These are phyloP conservation scores for Peltaster fructicola DNA, from an alignment of 2,329 filamentous ascomycete genomes.

Conservation along the genomic window DNA sequence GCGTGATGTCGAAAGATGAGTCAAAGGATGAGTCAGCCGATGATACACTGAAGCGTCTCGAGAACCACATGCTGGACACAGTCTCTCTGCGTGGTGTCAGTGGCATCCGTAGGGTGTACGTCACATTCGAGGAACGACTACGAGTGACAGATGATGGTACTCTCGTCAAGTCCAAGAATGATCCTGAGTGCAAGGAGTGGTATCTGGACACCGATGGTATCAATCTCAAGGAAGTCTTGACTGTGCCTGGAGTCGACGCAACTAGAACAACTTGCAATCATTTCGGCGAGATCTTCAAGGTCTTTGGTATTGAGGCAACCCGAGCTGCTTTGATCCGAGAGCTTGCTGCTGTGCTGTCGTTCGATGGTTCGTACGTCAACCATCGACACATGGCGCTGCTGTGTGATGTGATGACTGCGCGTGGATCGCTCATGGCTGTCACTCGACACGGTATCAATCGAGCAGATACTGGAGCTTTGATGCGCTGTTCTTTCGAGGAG, in stretches of 20 bases:
- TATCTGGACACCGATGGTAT: conserved; percentile 91
- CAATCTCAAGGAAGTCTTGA: conserved; percentile 64
- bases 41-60: conserved; percentile 83
- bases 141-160: conserved; percentile 52
- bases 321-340: conserved; percentile 75
- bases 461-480: conserved; percentile 90
- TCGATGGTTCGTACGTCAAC: conserved; percentile 98
- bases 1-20: conserved; percentile 36
- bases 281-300: conserved; percentile 82
- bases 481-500: conserved; percentile 99
- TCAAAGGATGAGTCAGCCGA: conserved; percentile 66
- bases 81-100: conserved; percentile 79
- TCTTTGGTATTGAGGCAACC: conserved; percentile 92
- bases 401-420: conserved; percentile 94
- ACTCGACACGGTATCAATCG: conserved; percentile 98
- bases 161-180: conserved; percentile 54
- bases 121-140: conserved; percentile 62
- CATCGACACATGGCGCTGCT: conserved; percentile 90
- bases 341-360: conserved; percentile 80
- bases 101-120: conserved; percentile 80
- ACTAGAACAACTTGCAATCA: conserved; percentile 85
- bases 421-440: conserved; percentile 85
- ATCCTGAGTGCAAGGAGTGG: conserved; percentile 72
- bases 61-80: conserved; percentile 79
- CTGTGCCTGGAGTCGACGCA: conserved; percentile 74